Base-by-base conservation (phyloP, 192 early-diverging fungal genomes). In the Entophlyctis luteolus region DNA sequence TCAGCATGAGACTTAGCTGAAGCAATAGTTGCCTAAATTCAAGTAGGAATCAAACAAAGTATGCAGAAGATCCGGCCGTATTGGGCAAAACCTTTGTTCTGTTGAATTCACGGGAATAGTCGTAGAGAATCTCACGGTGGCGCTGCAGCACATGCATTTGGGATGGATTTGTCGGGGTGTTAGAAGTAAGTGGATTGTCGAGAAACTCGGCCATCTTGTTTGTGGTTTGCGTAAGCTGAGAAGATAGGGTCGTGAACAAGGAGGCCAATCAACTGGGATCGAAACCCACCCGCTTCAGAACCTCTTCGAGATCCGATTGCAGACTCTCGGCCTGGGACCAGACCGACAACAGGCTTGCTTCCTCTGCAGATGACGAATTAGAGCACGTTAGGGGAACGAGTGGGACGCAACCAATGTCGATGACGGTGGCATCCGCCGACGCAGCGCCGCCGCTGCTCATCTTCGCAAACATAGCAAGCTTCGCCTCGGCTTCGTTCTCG, bases 51-150 rank as follows among this genome's bases (percentile, higher is more conserved):
- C 37, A 8, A n/a, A 5, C 32, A 20, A 22, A 8, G 33, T n/a
- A 18, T 29, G 20, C 0, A 47, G 18, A 47, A 16, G 22, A n/a
- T 2, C 18, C 16, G 27, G 18, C 32, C 23, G 18, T 28, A 55
- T 55, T n/a, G 18, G 18, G 0, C 53, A 22, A 25, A 2, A 88
- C 87, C 73, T 86, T 87, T 53, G 84, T 86, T 58, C 82, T 85
- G 55, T 85, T 80, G 71, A 88, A 90, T 59, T 92, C 90, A 54
- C 84, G 88, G n/a, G 80, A 82, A 67, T 87, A 90, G 59, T 92
- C 89, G 57, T 87, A 90, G 5, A 89, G 72, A 39, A 89, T 91
- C 53, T 91, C 89, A 25, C 86, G 77, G 59, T 92, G 90, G 34
- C 89, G 68, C 70, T 90, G 87, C 0, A 92, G 70, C 71, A 89